Base-by-base conservation (phyloP, 441 rosid genomes). In the Corymbia citriodora region DNA sequence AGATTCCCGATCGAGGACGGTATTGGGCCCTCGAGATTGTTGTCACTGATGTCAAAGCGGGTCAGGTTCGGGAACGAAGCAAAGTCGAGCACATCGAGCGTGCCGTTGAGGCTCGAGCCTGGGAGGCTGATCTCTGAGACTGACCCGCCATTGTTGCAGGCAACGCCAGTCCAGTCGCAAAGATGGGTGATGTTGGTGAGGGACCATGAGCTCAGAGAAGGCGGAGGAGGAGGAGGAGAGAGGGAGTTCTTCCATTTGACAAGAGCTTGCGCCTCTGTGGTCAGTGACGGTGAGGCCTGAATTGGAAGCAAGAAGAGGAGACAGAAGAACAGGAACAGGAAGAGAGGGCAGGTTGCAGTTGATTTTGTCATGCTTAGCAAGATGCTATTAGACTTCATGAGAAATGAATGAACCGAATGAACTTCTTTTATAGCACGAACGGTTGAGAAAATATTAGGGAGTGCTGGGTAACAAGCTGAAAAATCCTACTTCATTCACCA, bases 261-360 rank as follows among this genome's bases (percentile, higher is more conserved):
- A 53, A 96, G 96, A 90, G 96, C 96, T 90, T 93, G 92, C 12
- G 96, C 96, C 92, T 96, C 96, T 33, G 91, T 79, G 89, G 88
- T 92, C 88, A 93, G 93, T 21, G 95, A 93, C 65, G 94, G 87
- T 4, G 90, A 89, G 89, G 88, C 87, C 89, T 88, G 89, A 72
- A 89, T 65, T 45, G 95, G 93, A 90, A 95, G 92, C 31, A 88
- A 61, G 27, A 54, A 85, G 18, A 88, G 31, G 13, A 89, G 59
- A 49, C 9, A 11, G 23, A 68, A 59, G 40, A 63, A 88, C 11
- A 52, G 88, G 53, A 91, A 11, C 2, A 68, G 59, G 45, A 18
- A 88, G 50, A 52, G 88, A 33, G 92, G 3, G 45, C 86, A 89
- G 88, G 89, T 27, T 88, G 87, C 9, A 45, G 90, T 19, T 21